Evolutionary conservation across 352 stramenopile species (phyloP).

Genomic region (Peronospora farinosa): DNA sequence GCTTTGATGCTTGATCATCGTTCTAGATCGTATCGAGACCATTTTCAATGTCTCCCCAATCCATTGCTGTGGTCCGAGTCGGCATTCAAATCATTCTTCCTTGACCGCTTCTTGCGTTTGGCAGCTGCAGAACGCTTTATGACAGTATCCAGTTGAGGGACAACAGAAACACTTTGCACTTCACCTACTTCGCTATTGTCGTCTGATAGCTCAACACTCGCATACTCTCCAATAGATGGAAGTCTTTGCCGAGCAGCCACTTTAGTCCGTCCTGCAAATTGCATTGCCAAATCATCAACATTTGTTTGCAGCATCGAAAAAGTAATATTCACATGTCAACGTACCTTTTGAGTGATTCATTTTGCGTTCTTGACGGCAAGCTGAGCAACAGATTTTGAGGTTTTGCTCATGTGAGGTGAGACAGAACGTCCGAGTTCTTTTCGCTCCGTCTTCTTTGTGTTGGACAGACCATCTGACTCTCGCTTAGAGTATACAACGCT

Average conservation of each 20-base stretch:
- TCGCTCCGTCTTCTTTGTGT: conserved; percentile 1
- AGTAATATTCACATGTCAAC: not conserved
- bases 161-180: not conserved
- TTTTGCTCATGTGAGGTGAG: not conserved
- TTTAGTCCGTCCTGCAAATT: conserved; percentile 8
- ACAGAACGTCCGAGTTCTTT: not conserved
- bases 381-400: not conserved
- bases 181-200: conserved; percentile 1
- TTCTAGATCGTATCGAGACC: not conserved
- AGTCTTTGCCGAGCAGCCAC: conserved; percentile 9
- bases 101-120: not conserved
- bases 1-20: conserved; percentile 12
- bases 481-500: conserved; percentile 8
- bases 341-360: conserved; percentile 8
- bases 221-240: not conserved
- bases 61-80: not conserved
- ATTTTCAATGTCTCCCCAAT: not conserved
- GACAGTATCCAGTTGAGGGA: not conserved
- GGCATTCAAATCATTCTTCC: not conserved
- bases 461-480: not conserved
- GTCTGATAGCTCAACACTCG: conserved; percentile 2
- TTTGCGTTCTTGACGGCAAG: not conserved
- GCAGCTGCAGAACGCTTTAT: conserved; percentile 1
- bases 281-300: not conserved
- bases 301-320: not conserved